A percentile compares a stretch with the other conserved stretches of the same genome.
Conservation (phyloP, 306 rosid genomes). For the Medicago truncatula region MtrunA17r5.0-ANR NC_053044.1:3700501-3701000, state of each 20-base stretch:
- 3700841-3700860: slow-evolving; percentile 36
- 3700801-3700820: slow-evolving; percentile 51
- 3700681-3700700: not conserved
- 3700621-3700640: not conserved
- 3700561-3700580: slow-evolving; percentile 1
- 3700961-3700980: slow-evolving; percentile 62
- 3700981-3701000: slow-evolving; percentile 6
- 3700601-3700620: slow-evolving; percentile 11
- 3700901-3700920: slow-evolving; percentile 72
- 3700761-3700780: slow-evolving; percentile 23
- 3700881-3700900: slow-evolving; percentile 60
- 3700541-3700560: slow-evolving; percentile 10
- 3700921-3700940: slow-evolving; percentile 58
- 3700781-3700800: slow-evolving; percentile 39
- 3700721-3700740: not conserved
- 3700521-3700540: slow-evolving; percentile 7
- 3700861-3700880: slow-evolving; percentile 47
- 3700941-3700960: slow-evolving; percentile 61
- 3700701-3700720: slow-evolving; percentile 11
- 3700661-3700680: not conserved
- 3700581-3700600: not conserved
- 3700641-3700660: not conserved
- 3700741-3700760: slow-evolving; percentile 5
- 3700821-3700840: slow-evolving; percentile 46
- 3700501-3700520: not conserved